Conservation (phyloP, 75 land plant genomes). For the Pseudotsuga menziesii region DNA sequence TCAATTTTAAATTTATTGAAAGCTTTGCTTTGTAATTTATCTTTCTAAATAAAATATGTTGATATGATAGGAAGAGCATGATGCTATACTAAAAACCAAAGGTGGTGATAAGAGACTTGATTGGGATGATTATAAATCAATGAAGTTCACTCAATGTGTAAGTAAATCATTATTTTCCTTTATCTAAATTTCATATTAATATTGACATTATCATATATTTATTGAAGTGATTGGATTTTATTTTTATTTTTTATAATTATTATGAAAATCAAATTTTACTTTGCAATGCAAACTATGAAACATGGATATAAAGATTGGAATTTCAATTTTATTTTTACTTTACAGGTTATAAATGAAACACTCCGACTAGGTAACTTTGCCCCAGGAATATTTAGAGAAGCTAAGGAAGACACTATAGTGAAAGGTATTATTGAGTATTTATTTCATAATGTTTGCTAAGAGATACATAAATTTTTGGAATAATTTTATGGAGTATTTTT, state of each 20-base stretch:
- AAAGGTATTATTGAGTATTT: background rate
- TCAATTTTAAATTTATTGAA: background rate
- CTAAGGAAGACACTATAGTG: background rate
- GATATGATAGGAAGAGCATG: background rate
- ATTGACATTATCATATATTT: background rate
- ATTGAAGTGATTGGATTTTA: background rate
- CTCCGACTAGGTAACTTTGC: background rate
- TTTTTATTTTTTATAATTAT: too few relatives aligned
- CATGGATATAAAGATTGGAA: too few relatives aligned
- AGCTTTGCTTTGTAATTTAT: background rate
- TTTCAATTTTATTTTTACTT: background rate
- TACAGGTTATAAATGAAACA: constrained; percentile 1
- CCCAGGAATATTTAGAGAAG: background rate
- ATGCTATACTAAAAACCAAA: background rate
- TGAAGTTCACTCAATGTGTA: background rate
- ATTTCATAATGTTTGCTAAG: too few relatives aligned
- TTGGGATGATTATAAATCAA: background rate
- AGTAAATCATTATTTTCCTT: too few relatives aligned
- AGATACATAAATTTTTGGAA: too few relatives aligned
- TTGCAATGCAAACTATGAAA: too few relatives aligned
- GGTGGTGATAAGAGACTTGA: background rate
- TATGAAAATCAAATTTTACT: too few relatives aligned
- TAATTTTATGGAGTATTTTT: too few relatives aligned
- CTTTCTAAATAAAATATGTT: too few relatives aligned
- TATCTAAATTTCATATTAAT: too few relatives aligned